Evolutionary conservation across 345 rosid species (phyloP).

Genomic region (Eucalyptus viminalis): DNA sequence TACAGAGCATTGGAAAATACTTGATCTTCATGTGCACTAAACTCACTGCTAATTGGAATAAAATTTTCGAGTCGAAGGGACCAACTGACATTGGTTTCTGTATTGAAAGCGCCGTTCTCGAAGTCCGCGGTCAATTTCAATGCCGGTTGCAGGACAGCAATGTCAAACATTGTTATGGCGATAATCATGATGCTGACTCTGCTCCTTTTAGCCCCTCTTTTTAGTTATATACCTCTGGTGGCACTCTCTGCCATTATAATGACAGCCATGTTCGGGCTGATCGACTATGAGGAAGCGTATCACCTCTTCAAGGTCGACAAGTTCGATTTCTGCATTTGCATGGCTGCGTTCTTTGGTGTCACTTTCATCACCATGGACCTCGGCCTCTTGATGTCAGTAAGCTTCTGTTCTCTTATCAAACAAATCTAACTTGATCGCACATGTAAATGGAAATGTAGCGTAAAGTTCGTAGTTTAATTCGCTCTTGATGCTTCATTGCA

Average conservation of each 20-base stretch:
- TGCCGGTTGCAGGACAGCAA: conserved; percentile 56
- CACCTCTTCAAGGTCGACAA: conserved; percentile 70
- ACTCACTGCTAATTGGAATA: not conserved
- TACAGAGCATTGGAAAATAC: not conserved
- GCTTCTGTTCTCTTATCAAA: not conserved
- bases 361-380: conserved; percentile 72
- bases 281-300: conserved; percentile 46
- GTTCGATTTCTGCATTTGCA: conserved; percentile 71
- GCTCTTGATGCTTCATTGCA: not conserved
- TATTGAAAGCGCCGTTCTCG: conserved; percentile 68
- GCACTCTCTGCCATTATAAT: conserved; percentile 83
- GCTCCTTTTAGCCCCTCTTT: conserved; percentile 66
- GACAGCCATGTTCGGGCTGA: conserved; percentile 86
- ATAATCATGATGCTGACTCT: conserved; percentile 75
- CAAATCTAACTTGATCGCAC: not conserved
- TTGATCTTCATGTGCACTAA: not conserved
- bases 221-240: conserved; percentile 80
- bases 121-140: conserved; percentile 89
- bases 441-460: not conserved
- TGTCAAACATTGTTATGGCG: conserved; percentile 79
- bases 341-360: conserved; percentile 70
- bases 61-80: not conserved
- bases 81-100: not conserved
- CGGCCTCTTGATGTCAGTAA: conserved; percentile 75
- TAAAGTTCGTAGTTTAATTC: not conserved